Evolutionary conservation across 257 asterid genomes (phyloP).

Genomic region (Solanum sejunctum): DNA sequence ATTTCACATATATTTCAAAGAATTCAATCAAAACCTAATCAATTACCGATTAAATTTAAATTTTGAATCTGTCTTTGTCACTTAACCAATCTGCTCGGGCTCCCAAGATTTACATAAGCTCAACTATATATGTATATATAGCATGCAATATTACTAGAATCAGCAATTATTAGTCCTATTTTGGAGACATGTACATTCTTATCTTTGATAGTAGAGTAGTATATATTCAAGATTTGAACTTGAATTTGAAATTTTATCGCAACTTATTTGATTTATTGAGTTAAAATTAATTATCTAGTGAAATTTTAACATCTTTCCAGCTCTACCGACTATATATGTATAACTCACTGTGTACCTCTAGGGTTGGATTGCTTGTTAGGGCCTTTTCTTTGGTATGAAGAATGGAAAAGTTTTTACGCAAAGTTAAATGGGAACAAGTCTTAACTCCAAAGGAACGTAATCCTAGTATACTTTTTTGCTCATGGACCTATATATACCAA

Average conservation of each 20-base stretch:
- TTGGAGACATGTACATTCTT: neutral
- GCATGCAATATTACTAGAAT: neutral
- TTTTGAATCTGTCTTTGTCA: neutral
- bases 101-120: neutral
- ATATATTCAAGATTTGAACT: neutral
- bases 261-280: neutral
- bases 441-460: neutral
- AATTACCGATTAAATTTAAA: neutral
- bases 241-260: neutral
- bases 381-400: neutral
- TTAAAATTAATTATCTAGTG: neutral
- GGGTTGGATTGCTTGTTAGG: neutral
- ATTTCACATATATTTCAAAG: neutral
- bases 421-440: neutral
- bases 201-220: neutral
- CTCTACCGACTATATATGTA: neutral
- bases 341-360: neutral
- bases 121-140: neutral
- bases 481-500: neutral
- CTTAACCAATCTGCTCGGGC: neutral
- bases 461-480: neutral
- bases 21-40: neutral
- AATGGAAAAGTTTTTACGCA: neutral
- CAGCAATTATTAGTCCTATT: neutral
- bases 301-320: neutral